Conservation (phyloP, 1,139 yeast species). For the Neolecta irregularis region DNA sequence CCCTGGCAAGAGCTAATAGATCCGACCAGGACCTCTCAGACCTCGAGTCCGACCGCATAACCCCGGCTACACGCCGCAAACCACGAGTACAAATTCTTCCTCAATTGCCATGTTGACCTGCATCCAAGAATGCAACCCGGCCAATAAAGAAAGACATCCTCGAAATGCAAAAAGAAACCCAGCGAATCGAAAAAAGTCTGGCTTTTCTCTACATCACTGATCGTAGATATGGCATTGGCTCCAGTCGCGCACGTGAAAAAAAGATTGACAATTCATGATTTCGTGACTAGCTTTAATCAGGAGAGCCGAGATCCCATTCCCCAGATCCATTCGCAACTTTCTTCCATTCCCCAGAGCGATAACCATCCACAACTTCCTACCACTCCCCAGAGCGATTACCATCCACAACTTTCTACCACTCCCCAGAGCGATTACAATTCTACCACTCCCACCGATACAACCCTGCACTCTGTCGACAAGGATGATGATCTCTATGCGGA, state of each 20-base stretch:
- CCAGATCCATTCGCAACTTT: slow-evolving; percentile 1
- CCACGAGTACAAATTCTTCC: too few species aligned
- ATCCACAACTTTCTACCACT: background rate
- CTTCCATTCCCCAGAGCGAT: background rate
- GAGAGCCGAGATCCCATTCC: slow-evolving; percentile 1
- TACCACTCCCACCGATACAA: slow-evolving; percentile 1
- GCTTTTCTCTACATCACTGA: background rate
- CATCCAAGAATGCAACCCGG: too few species aligned
- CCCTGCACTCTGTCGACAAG: too few species aligned
- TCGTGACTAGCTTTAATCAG: too few species aligned
- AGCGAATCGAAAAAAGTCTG: slow-evolving; percentile 20
- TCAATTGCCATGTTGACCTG: too few species aligned
- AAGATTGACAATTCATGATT: slow-evolving; percentile 18
- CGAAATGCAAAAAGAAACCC: slow-evolving; percentile 22
- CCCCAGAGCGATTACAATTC: background rate
- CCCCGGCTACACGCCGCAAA: too few species aligned
- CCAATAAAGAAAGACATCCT: slow-evolving; percentile 22
- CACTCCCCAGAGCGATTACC: slow-evolving; percentile 3
- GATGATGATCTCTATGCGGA: too few species aligned
- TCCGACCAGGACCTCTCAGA: too few species aligned
- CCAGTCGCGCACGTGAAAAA: slow-evolving; percentile 19
- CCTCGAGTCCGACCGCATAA: too few species aligned
- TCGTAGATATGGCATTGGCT: slow-evolving; percentile 18
- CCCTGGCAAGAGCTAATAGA: too few species aligned
- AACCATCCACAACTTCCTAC: slow-evolving; percentile 10